These are phyloP conservation scores for Globisporangium acanthophoron DNA, from an alignment of 352 stramenopile species.

Conservation along the genomic window DNA sequence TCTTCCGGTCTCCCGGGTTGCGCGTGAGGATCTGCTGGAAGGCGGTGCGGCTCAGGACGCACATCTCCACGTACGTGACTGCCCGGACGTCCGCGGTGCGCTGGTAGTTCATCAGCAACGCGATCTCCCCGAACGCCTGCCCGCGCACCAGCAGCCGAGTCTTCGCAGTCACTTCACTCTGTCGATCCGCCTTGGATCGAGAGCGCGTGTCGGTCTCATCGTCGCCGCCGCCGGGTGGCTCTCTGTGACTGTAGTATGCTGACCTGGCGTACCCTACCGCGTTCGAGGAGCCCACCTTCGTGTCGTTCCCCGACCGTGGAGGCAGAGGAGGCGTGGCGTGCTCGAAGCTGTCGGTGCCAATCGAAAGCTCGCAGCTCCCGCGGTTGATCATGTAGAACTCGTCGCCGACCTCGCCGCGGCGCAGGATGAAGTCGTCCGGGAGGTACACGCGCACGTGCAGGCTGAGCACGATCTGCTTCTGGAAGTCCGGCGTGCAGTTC, in stretches of 20 bases:
- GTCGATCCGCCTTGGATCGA: neutral
- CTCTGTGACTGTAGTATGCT: neutral
- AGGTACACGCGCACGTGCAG: constrained; percentile 49
- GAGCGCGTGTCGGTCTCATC: neutral
- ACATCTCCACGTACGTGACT: constrained; percentile 35
- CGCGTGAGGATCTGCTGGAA: constrained; percentile 27
- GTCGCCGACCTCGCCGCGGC: constrained; percentile 37
- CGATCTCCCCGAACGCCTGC: constrained; percentile 40
- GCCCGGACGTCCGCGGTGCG: constrained; percentile 27
- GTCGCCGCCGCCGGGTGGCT: neutral
- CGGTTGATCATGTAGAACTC: constrained; percentile 69
- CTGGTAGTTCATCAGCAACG: constrained; percentile 41
- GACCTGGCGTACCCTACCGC: neutral
- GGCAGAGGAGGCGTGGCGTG: neutral
- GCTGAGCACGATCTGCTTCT: constrained; percentile 42
- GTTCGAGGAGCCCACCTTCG: neutral
- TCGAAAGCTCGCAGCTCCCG: constrained; percentile 34
- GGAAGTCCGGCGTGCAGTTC: constrained; percentile 40
- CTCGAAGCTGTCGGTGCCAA: constrained; percentile 15
- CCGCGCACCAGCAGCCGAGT: constrained; percentile 12
- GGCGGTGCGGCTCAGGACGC: constrained; percentile 20
- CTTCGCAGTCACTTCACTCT: neutral
- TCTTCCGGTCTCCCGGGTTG: constrained; percentile 24
- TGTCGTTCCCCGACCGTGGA: neutral
- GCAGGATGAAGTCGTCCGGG: constrained; percentile 54